Evolutionary conservation across 2,329 filamentous ascomycete species (phyloP), one percentile per base, ranked within the genome.

Genomic region (Aspergillus amoenus): DNA sequence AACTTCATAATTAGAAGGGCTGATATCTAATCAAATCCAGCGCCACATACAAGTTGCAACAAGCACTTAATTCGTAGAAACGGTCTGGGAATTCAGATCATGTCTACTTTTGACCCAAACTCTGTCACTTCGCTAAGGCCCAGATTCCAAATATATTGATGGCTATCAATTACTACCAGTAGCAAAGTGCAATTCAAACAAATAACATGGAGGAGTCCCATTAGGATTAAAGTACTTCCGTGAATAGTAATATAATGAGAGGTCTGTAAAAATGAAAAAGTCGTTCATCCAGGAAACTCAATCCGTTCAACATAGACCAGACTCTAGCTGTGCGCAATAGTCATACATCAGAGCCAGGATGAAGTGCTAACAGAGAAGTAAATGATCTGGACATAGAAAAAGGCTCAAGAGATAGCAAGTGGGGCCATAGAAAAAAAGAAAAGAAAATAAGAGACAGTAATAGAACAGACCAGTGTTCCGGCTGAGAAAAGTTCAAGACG

Each of bases 381-480:
- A 22, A 32, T n/a, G 15, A 30, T 39, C 24, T 9, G 8, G 18
- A 51, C 7, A 42, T 32, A 47, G 32, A 27, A 40, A 37, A 44
- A 21, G 13, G 13, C 9, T n/a, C 30, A 39, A 40, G 43, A 43
- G 34, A 17, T 40, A 18, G 46, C 11, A 45, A 22, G 34, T 4
- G 41, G 15, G 27, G 39, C 30, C 21, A 44, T 7, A 18, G 21
- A 27, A 21, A 41, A 22, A 17, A 51, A 3, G 18, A 22, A 48
- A 41, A 41, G 32, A 21, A 47, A 45, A 27, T 3, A 30, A 30
- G 30, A 18, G 24, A 43, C 57, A 41, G 56, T 12, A 39, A 45
- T 56, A 44, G 58, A 57, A 63, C 56, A 61, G 50, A 45, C 56
- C 58, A 54, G 54, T 57, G 55, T 58, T 58, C 58, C 51, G 55